These are phyloP conservation scores for Postia placenta DNA, from an alignment of 768 basidiomycete species.

Conservation along the genomic window DNA sequence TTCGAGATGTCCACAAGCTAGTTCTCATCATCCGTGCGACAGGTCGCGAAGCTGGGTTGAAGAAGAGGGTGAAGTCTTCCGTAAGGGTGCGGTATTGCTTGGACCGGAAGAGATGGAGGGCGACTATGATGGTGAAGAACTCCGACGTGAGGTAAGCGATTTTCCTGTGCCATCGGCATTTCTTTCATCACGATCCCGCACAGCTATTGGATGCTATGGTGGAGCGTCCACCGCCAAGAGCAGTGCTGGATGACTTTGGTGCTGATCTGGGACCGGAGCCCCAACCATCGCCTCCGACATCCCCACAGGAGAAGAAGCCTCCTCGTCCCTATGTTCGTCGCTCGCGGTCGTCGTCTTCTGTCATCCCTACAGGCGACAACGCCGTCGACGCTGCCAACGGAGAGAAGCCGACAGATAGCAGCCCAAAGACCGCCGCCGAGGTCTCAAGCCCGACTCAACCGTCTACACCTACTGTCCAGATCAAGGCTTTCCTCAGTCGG, in stretches of 20 bases:
- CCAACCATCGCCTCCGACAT: slow-evolving; percentile 3
- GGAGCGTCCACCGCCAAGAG: slow-evolving; percentile 75
- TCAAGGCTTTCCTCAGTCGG: slow-evolving; percentile 8
- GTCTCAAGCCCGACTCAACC: slow-evolving; percentile 8
- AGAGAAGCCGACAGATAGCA: slow-evolving; percentile 8
- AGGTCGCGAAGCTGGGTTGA: slow-evolving; percentile 80
- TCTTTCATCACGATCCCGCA: not conserved
- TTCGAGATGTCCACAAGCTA: not conserved
- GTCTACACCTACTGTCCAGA: slow-evolving; percentile 5
- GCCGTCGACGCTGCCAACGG: slow-evolving; percentile 3
- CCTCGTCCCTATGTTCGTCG: slow-evolving; percentile 60
- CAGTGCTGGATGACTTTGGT: slow-evolving; percentile 49
- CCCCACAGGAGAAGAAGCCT: slow-evolving; percentile 31
- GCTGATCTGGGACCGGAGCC: slow-evolving; percentile 10
- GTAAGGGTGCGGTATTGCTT: slow-evolving; percentile 78
- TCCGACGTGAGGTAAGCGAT: slow-evolving; percentile 65
- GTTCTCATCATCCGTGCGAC: not conserved
- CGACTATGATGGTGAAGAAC: slow-evolving; percentile 83
- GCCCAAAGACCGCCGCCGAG: slow-evolving; percentile 1
- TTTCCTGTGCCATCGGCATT: not conserved
- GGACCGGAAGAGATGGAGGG: slow-evolving; percentile 86
- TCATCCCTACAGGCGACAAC: slow-evolving; percentile 4
- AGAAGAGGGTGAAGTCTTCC: slow-evolving; percentile 95
- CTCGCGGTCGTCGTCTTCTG: slow-evolving; percentile 39
- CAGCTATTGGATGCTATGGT: slow-evolving; percentile 84